These are phyloP conservation scores for Syzygium aromaticum DNA, from an alignment of 345 rosid genomes.

Conservation along the genomic window DNA sequence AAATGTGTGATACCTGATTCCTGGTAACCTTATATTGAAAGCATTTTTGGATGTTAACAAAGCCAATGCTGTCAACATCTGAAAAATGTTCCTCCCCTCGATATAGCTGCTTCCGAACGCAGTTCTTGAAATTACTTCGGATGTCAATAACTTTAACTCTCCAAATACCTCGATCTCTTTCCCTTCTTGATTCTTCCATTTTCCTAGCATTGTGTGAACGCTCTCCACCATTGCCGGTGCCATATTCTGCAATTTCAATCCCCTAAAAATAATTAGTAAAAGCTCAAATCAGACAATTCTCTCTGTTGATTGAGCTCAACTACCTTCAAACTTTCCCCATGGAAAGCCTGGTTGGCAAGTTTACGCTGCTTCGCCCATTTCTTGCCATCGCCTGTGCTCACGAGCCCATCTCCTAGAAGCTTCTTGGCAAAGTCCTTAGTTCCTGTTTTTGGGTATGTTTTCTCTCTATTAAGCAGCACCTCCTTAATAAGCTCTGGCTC, in stretches of 20 bases:
- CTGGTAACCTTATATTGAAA: constrained; percentile 10
- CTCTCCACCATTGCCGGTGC: constrained; percentile 26
- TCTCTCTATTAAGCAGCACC: constrained; percentile 14
- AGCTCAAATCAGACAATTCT: not conserved
- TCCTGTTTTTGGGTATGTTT: constrained; percentile 2
- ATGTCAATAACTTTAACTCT: constrained; percentile 35
- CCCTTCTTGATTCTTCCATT: constrained; percentile 24
- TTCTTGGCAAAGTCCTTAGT: not conserved
- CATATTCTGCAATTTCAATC: constrained; percentile 12
- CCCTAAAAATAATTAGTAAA: not conserved
- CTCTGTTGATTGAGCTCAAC: not conserved
- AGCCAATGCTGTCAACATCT: constrained; percentile 14
- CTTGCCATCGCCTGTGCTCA: constrained; percentile 8
- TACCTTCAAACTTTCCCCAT: constrained; percentile 36
- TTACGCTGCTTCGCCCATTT: constrained; percentile 37
- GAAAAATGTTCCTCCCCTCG: constrained; percentile 33
- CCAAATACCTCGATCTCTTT: constrained; percentile 29
- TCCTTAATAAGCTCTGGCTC: not conserved
- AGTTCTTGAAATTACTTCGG: constrained; percentile 40
- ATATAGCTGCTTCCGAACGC: constrained; percentile 40
- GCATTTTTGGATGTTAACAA: constrained; percentile 3
- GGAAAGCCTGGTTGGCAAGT: constrained; percentile 41
- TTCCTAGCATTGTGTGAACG: constrained; percentile 31
- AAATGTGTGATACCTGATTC: constrained; percentile 7
- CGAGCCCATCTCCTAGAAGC: constrained; percentile 36